Percentiles rank a stretch among this genome's conserved stretches.
These are phyloP conservation scores for Aspergillus melleus DNA, from an alignment of 2,329 filamentous ascomycete species.

Conservation along the genomic window DNA sequence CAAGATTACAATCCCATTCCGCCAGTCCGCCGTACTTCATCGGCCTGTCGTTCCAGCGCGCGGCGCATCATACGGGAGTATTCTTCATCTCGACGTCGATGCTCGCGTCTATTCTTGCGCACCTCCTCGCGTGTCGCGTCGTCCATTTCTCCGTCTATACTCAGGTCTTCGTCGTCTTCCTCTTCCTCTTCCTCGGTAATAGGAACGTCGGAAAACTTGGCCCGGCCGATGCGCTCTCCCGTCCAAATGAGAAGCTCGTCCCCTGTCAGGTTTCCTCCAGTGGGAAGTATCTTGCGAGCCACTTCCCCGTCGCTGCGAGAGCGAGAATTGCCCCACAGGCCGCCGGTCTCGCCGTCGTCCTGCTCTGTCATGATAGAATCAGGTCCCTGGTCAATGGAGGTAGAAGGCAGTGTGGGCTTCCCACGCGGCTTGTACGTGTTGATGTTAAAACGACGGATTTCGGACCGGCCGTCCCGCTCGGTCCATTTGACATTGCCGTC, in stretches of 20 bases:
- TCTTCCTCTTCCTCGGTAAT: conserved; percentile 37
- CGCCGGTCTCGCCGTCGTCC: conserved; percentile 38
- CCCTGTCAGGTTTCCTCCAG: conserved; percentile 45
- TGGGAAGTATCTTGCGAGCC: conserved; percentile 75
- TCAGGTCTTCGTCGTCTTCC: conserved; percentile 38
- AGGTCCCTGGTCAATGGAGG: neutral
- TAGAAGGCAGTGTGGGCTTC: neutral
- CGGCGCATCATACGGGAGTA: conserved; percentile 73
- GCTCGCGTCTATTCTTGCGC: conserved; percentile 32
- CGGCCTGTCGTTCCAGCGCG: conserved; percentile 73
- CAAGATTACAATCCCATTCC: conserved; percentile 17
- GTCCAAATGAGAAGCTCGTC: conserved; percentile 85
- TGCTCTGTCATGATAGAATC: conserved; percentile 11
- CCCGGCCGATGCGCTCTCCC: conserved; percentile 75
- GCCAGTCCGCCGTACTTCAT: conserved; percentile 73
- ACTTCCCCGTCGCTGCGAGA: conserved; percentile 63
- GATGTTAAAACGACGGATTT: conserved; percentile 59
- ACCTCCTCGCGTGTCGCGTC: conserved; percentile 29
- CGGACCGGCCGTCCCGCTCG: conserved; percentile 71
- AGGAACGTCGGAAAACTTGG: conserved; percentile 58
- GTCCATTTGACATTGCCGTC: conserved; percentile 87
- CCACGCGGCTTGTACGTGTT: conserved; percentile 41
- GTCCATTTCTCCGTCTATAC: conserved; percentile 29
- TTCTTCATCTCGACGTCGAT: conserved; percentile 44
- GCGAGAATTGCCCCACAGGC: conserved; percentile 58